Base-by-base conservation (phyloP, 1,284 basidiomycete species). In the Amylostereum chailletii region DNA sequence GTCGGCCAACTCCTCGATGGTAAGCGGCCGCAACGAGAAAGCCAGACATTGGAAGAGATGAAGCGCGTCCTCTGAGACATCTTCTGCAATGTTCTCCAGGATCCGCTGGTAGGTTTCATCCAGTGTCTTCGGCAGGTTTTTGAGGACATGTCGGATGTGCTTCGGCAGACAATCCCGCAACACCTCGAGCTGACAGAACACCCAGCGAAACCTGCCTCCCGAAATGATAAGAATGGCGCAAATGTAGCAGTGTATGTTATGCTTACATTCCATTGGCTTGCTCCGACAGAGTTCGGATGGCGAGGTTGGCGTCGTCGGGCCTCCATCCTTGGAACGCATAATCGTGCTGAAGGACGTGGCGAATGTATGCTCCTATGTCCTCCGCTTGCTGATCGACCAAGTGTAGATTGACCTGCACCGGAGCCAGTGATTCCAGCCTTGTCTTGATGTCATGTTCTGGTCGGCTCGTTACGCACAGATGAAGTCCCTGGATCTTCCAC, bases 21-120 rank as follows among this genome's bases (percentile, higher is more conserved):
- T 31, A 30, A 48, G 41, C 4, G 47, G 47, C 3, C 41, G 47
- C 6, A 43, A 27, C 1, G 41, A 42, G 34, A 48, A 39, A 2
- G 40, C 10, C 41, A 48, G 31, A 29, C 47, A 48, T 43, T 48
- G 47, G n/a, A 48, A 48, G 7, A 48, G 19, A 9, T 42, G 41
- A n/a, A 42, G n/a, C 9, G 47, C 47, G 30, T 37, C 29, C 32
- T 48, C 32, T 8, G n/a, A 6, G n/a, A 42, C 44, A n/a, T 34
- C 47, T n/a, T 48, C 36, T 8, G 42, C 34, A 31, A 48, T 48
- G 3, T 36, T 34, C 30, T 30, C 6, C 32, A 48, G 34, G 9
- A 36, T 34, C 10, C 34, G 32, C 11, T 43, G 42, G 4, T 49
- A 49, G 3, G 48, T 49, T 10, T 42, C 48, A 19, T 49, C 48